A percentile compares a stretch with the other conserved stretches of the same genome.
Evolutionary conservation across 2,329 filamentous ascomycete genomes (phyloP).

Genomic region (Phialemoniopsis sp.): DNA sequence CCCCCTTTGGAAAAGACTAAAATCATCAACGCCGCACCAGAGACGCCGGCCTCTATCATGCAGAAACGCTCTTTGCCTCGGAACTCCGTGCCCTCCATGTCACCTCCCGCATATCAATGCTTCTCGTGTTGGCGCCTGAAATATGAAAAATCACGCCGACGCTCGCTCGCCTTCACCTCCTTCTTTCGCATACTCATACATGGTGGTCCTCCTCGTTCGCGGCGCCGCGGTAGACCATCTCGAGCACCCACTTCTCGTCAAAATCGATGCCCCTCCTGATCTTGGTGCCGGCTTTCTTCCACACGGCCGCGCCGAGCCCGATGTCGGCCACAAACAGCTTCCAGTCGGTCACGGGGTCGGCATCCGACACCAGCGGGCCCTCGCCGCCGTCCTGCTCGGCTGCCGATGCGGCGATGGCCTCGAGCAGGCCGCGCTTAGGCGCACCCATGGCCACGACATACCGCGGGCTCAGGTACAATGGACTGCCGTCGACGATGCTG

Average conservation of each 20-base stretch:
- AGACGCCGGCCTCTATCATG: too few relatives aligned
- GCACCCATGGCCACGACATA: constrained; percentile 83
- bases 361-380: constrained; percentile 29
- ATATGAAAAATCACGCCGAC: too few relatives aligned
- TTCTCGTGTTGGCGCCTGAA: too few relatives aligned
- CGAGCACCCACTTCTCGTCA: constrained; percentile 79
- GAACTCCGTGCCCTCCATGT: too few relatives aligned
- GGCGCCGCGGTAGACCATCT: constrained; percentile 36
- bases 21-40: too few relatives aligned
- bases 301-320: constrained; percentile 76
- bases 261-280: constrained; percentile 84
- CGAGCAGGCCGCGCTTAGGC: constrained; percentile 79
- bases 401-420: constrained; percentile 65
- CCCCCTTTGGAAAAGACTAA: too few relatives aligned
- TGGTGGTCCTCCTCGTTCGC: too few relatives aligned
- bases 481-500: constrained; percentile 66
- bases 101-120: too few relatives aligned
- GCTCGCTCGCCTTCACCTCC: too few relatives aligned
- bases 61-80: too few relatives aligned
- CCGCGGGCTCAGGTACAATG: constrained; percentile 75
- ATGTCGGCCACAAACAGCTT: constrained; percentile 82
- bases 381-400: constrained; percentile 38
- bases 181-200: too few relatives aligned
- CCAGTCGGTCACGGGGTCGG: constrained; percentile 54
- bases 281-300: constrained; percentile 79